Evolutionary conservation across 345 rosid genomes (phyloP).

Genomic region (Rhodamnia rubescens): DNA sequence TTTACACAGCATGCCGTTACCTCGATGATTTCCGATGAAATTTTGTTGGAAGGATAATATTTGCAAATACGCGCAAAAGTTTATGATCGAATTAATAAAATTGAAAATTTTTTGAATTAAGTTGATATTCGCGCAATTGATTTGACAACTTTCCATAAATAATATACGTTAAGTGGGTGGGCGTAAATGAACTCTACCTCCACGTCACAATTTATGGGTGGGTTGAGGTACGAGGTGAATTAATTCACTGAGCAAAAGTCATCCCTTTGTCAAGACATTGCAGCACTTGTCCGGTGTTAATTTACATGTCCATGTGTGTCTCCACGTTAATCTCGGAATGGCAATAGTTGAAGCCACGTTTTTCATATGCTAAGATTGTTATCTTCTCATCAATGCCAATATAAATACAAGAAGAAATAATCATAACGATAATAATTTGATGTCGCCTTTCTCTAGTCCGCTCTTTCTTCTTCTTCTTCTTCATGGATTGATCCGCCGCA

Average conservation of each 20-base stretch:
- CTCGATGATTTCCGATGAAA: too few species aligned
- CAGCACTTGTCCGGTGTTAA: background rate
- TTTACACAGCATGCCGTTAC: rapidly evolving
- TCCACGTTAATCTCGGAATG: background rate
- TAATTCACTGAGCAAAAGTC: background rate
- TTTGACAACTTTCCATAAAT: too few species aligned
- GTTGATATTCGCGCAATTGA: background rate
- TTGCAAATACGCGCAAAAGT: too few species aligned
- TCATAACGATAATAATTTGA: background rate
- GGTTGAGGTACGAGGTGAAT: background rate
- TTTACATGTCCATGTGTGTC: background rate
- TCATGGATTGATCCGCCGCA: background rate
- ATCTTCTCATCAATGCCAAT: background rate
- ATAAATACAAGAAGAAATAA: background rate
- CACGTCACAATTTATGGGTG: background rate
- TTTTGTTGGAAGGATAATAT: too few species aligned
- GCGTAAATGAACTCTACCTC: background rate
- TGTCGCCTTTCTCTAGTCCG: background rate
- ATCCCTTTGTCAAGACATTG: background rate
- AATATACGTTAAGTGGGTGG: too few species aligned
- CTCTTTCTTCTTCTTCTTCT: background rate
- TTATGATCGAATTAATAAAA: too few species aligned
- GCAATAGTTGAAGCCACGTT: background rate
- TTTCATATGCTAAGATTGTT: background rate
- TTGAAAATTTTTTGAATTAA: too few species aligned